Evolutionary conservation across 2,329 filamentous ascomycete genomes (phyloP), one percentile per base, ranked within the genome.

Genomic region (Aureobasidium sp.): DNA sequence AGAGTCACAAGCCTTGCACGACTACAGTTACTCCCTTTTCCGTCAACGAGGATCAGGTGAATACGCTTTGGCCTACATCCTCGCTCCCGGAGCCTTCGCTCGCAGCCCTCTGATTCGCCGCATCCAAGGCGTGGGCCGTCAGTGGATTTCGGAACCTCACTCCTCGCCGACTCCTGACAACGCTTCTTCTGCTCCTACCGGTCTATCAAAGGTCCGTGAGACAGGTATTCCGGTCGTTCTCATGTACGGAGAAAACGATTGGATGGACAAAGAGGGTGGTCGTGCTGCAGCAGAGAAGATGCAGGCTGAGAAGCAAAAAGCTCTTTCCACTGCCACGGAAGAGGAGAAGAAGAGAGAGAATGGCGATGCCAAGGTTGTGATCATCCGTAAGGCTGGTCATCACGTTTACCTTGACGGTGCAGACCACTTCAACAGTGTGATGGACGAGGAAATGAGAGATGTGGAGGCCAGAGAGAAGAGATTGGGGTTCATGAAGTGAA

Each of bases 211-310:
- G 44, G 74, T 74, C 27, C 73, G 78, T 10, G 84, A 85, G 67
- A 88, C 82, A 0, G 91, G 92, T 1, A 80, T 91, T 54, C 93
- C 94, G 0, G 79, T 97, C 36, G 83, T 97, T 9, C 84, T 99
- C 72, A 92, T 97, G 89, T 99, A 99, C 71, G 94, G 94, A 65
- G 92, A 97, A 69, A 87, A 94, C 70, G 94, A 99, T 78, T 99
- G 94, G 94, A 99, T 99, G 94, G 94, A 99, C 67, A 86, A 94
- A 9, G 85, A 85, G 0, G 94, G 92, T 32, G 94, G 94, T 0
- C 84, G 86, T 50, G 91, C 89, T 0, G 86, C 92, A 0, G 84
- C 89, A 70, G 84, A 92, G 74, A 91, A 88, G 73, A 82, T 97
- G 13, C 86, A 90, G 63, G 80, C 86, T 62, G 85, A 87, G 65